Base-by-base conservation (phyloP, 1,139 yeast species). In the Meyerozyma carpophila region DNA sequence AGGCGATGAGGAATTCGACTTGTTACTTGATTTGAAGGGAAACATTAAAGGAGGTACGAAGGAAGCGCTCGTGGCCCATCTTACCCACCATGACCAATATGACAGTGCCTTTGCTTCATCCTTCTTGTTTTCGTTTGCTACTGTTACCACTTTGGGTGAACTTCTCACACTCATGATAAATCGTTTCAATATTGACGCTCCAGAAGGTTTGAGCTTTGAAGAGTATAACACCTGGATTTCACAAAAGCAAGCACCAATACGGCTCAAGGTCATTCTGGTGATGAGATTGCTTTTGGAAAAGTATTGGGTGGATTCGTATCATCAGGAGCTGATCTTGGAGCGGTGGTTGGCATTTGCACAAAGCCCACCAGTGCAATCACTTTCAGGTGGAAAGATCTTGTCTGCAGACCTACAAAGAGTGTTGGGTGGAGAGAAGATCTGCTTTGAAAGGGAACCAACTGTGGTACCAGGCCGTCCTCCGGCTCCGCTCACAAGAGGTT, bases 1-100 rank as follows among this genome's bases (percentile, higher is more conserved):
- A 49, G 82, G 89, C 27, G 95, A 88, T 51, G 82, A 82, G 44
- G 95, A 87, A 50, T 79, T 71, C 49, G 87, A 82, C 48, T 68
- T 91, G 46, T 70, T 88, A 24, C 81, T 81, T 53, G 95, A 90
- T 53, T 68, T 80, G 36, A 82, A 82, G 49, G 94, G 93, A 3
- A 73, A 74, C 42, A 75, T 91, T 41, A 84, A 85, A 57, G 98
- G 97, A 39, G 98, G 98, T 5, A 82, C 95, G 0, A 77, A 81
- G 45, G 82, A 78, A 43, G 96, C 96, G 0, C 66, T 93, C 44
- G 75, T 93, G 10, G 87, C 93, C 42, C 90, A 87, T 60, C 71
- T 93, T 48, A 88, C 96, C 0, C 87, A 85, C 56, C 96, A 91
- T 58, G 81, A 80, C 46, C 65, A 77, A 40, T 69, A 78, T 43